Evolutionary conservation across 2,329 filamentous ascomycete genomes (phyloP).

Genomic region (Capronia coronata): DNA sequence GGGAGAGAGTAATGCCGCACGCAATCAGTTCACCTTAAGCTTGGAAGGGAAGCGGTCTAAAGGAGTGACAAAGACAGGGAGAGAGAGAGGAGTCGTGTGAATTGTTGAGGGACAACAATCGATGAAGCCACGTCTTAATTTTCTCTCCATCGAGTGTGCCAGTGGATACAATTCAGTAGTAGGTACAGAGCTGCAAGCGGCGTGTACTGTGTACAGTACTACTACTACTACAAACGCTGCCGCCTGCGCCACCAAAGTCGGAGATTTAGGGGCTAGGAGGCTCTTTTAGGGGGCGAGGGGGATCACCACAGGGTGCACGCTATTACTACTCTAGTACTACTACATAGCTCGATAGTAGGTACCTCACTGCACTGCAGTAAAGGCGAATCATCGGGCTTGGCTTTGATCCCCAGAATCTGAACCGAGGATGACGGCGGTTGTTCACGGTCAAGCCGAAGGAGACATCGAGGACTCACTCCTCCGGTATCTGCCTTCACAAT

Average conservation of each 20-base stretch:
- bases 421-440: constrained; percentile 14
- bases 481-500: no score
- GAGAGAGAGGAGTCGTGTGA: neutral
- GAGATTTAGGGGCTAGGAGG: no score
- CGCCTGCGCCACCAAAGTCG: constrained; percentile 4
- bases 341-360: neutral
- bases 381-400: constrained; percentile 16
- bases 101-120: constrained; percentile 6
- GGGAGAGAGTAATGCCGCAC: no score
- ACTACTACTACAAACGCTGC: no score
- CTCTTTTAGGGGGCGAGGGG: no score
- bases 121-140: constrained; percentile 24
- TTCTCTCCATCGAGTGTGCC: constrained; percentile 2
- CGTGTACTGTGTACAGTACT: no score
- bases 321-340: no score
- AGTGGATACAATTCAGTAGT: neutral
- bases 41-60: neutral
- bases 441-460: constrained; percentile 2
- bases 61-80: neutral
- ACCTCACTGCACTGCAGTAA: neutral
- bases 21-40: no score
- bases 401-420: constrained; percentile 1
- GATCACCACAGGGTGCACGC: no score
- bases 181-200: no score
- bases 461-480: no score